phyloP scores from a whole-genome alignment of 768 basidiomycete genomes.

The Neoboletus brunneissimus region DNA sequence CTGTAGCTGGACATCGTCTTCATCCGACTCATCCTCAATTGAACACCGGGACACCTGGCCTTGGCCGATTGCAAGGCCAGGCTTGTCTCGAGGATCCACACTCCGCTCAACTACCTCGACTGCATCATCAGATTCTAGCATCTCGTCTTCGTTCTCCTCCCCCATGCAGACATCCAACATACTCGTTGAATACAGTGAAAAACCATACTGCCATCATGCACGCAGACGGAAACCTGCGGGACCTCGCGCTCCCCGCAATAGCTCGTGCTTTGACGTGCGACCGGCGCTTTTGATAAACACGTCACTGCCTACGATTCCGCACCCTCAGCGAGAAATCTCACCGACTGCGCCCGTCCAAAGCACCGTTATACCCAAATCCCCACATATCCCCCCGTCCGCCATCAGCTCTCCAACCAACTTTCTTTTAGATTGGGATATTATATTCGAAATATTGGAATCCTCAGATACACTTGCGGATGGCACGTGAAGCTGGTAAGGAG shows the following conservation, averaged over 20 bases:
- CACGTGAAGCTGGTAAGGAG: slow-evolving; percentile 13
- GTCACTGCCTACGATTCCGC: slow-evolving; percentile 6
- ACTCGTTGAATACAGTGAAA: slow-evolving; percentile 5
- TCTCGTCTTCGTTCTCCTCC: slow-evolving; percentile 12
- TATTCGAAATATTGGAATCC: slow-evolving; percentile 29
- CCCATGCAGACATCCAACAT: slow-evolving; percentile 2
- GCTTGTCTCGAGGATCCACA: slow-evolving; percentile 16
- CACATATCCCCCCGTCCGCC: slow-evolving; percentile 3
- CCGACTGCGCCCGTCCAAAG: slow-evolving; percentile 1
- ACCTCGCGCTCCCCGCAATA: slow-evolving; percentile 24
- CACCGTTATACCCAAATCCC: neutral
- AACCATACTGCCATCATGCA: neutral
- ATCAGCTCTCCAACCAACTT: slow-evolving; percentile 17
- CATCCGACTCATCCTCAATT: slow-evolving; percentile 11
- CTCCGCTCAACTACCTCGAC: slow-evolving; percentile 14
- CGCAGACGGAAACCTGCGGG: slow-evolving; percentile 26
- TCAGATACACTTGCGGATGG: neutral
- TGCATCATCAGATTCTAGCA: slow-evolving; percentile 14
- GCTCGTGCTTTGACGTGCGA: slow-evolving; percentile 3
- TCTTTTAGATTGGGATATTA: slow-evolving; percentile 31
- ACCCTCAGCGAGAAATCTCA: slow-evolving; percentile 1
- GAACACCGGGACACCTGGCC: slow-evolving; percentile 19
- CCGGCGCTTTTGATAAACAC: slow-evolving; percentile 21
- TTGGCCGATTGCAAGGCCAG: slow-evolving; percentile 11
- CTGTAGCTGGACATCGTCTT: slow-evolving; percentile 22